Conservation (phyloP, 2,329 filamentous ascomycete genomes). For the Cytospora mali region DNA sequence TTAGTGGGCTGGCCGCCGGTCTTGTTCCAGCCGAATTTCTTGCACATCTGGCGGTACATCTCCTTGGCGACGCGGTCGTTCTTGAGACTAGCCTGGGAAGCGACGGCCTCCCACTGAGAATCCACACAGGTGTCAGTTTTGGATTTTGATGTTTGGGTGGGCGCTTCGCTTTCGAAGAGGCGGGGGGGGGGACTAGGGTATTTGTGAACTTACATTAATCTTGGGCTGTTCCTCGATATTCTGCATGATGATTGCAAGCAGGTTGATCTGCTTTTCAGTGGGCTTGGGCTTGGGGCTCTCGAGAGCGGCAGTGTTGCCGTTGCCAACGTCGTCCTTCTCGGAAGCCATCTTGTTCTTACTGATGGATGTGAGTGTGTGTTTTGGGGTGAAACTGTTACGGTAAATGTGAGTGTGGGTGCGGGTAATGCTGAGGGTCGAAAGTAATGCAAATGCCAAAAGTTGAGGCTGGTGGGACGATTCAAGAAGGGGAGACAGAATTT, state of each 20-base stretch:
- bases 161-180: background rate
- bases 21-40: constrained; percentile 23
- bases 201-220: constrained; percentile 22
- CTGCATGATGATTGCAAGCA: constrained; percentile 26
- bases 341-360: constrained; percentile 13
- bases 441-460: background rate
- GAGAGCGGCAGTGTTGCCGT: background rate
- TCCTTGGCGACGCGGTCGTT: constrained; percentile 27
- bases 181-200: background rate
- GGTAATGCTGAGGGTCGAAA: background rate
- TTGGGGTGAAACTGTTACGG: background rate
- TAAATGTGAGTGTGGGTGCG: background rate
- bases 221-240: constrained; percentile 29
- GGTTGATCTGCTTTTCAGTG: constrained; percentile 23
- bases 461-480: background rate
- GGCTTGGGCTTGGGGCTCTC: constrained; percentile 18
- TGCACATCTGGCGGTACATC: constrained; percentile 28
- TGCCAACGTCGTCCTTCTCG: background rate
- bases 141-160: background rate
- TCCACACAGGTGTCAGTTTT: background rate
- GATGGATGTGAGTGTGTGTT: too few species aligned
- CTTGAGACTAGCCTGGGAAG: constrained; percentile 17
- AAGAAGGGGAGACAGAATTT: background rate
- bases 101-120: constrained; percentile 28
- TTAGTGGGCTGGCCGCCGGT: background rate